Evolutionary conservation across 805 yeast genomes (phyloP).

Genomic region (Jamesozyma hellenica): DNA sequence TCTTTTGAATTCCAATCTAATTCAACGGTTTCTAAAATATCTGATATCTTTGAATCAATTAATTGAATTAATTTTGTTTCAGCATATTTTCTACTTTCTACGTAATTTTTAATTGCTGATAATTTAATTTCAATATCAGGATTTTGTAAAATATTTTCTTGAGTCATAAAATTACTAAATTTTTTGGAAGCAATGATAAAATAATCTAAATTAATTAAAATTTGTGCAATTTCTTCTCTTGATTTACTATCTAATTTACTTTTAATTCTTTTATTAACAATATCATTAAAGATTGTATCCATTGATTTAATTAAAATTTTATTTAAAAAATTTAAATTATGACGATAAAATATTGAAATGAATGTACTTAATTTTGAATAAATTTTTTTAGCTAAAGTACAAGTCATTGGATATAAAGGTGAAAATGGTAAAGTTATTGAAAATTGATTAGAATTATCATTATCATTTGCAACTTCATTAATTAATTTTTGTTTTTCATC

Average conservation of each 20-base stretch:
- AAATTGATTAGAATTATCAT: slow-evolving; percentile 28
- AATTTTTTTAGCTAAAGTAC: slow-evolving; percentile 61
- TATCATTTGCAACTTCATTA: slow-evolving; percentile 1
- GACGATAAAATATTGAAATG: slow-evolving; percentile 54
- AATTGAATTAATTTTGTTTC: slow-evolving; percentile 73
- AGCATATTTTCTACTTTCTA: slow-evolving; percentile 53
- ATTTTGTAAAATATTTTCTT: slow-evolving; percentile 27
- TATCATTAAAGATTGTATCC: slow-evolving; percentile 57
- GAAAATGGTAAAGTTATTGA: slow-evolving; percentile 78
- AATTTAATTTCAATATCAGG: slow-evolving; percentile 36
- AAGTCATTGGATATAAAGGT: slow-evolving; percentile 76
- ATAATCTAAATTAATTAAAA: slow-evolving; percentile 77
- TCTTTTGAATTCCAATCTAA: slow-evolving; percentile 66
- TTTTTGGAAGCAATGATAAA: slow-evolving; percentile 68
- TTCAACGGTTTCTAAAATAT: slow-evolving; percentile 73
- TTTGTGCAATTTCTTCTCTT: slow-evolving; percentile 86
- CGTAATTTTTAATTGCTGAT: slow-evolving; percentile 46
- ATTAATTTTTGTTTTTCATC: slow-evolving; percentile 29
- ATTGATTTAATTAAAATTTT: slow-evolving; percentile 49
- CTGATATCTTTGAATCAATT: slow-evolving; percentile 72
- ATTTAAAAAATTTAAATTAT: slow-evolving; percentile 48
- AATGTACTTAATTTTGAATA: slow-evolving; percentile 57
- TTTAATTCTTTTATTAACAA: slow-evolving; percentile 55
- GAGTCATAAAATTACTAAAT: slow-evolving; percentile 37
- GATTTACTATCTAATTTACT: slow-evolving; percentile 57